Conservation (phyloP, 2,329 filamentous ascomycete genomes). For the Fusarium drepaniforme region DNA sequence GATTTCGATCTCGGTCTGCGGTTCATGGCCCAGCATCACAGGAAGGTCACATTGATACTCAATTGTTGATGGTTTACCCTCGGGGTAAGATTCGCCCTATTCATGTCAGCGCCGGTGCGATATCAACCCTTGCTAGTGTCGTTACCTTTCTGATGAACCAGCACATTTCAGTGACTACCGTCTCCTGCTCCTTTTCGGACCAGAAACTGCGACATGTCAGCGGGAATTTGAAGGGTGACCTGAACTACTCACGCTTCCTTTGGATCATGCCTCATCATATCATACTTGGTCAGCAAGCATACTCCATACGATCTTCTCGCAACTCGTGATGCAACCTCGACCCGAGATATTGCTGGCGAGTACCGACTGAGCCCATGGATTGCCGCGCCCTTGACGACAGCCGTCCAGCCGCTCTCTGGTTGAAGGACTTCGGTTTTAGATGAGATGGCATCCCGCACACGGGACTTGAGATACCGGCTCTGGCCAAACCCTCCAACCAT, state of each 20-base stretch:
- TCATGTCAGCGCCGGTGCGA: constrained; percentile 9
- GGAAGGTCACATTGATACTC: constrained; percentile 55
- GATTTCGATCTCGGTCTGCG: constrained; percentile 54
- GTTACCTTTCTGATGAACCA: constrained; percentile 55
- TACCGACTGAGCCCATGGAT: constrained; percentile 54
- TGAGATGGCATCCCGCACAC: constrained; percentile 52
- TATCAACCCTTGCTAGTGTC: not conserved
- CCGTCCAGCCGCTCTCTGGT: constrained; percentile 62
- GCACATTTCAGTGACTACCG: constrained; percentile 53
- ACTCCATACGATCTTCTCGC: constrained; percentile 54
- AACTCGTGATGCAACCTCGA: constrained; percentile 51
- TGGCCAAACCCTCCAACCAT: constrained; percentile 64
- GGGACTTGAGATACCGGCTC: constrained; percentile 58
- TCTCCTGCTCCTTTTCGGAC: constrained; percentile 53
- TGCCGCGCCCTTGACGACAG: constrained; percentile 64
- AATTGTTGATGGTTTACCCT: constrained; percentile 51
- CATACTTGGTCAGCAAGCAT: constrained; percentile 51
- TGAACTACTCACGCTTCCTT: constrained; percentile 49
- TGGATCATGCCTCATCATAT: constrained; percentile 51
- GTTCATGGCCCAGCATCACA: constrained; percentile 48
- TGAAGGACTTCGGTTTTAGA: constrained; percentile 57
- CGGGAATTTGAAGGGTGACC: not conserved
- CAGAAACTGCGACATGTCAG: constrained; percentile 48
- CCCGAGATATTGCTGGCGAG: constrained; percentile 43
- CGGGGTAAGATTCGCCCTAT: constrained; percentile 54